Evolutionary conservation across 2,329 filamentous ascomycete species (phyloP).

Genomic region (Piedraia hortae): DNA sequence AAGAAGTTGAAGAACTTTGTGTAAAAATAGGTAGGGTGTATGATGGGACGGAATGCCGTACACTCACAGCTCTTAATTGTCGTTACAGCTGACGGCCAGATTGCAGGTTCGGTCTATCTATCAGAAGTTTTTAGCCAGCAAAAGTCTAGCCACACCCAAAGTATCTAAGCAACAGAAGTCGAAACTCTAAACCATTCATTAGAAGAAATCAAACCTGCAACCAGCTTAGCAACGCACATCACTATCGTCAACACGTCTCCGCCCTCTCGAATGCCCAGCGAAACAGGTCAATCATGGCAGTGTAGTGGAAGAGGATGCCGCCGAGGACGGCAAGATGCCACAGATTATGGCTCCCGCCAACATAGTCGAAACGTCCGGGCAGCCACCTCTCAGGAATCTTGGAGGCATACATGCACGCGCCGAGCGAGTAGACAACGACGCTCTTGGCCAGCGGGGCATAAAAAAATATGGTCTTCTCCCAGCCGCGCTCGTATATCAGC

Average conservation of each 20-base stretch:
- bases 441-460: slow-evolving; percentile 73
- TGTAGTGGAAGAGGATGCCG: slow-evolving; percentile 91
- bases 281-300: slow-evolving; percentile 89
- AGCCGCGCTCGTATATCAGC: slow-evolving; percentile 47
- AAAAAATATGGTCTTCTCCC: slow-evolving; percentile 62
- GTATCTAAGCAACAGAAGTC: too few relatives aligned
- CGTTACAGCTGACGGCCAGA: too few relatives aligned
- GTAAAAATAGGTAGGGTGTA: too few relatives aligned
- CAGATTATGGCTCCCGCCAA: slow-evolving; percentile 85
- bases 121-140: too few relatives aligned
- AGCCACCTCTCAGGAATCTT: slow-evolving; percentile 83
- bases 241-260: too few relatives aligned
- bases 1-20: slow-evolving; percentile 51
- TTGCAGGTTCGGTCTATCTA: too few relatives aligned
- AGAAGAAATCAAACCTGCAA: too few relatives aligned
- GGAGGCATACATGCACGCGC: slow-evolving; percentile 68
- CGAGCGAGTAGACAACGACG: slow-evolving; percentile 57
- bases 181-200: too few relatives aligned
- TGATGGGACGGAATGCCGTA: too few relatives aligned
- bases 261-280: slow-evolving; percentile 21
- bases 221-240: too few relatives aligned
- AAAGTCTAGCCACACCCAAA: too few relatives aligned
- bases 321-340: slow-evolving; percentile 90
- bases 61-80: too few relatives aligned
- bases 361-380: slow-evolving; percentile 82